Evolutionary conservation across 495 filamentous ascomycete genomes (phyloP), one percentile per base, ranked within the genome.

Genomic region (Neurospora sublineolata): DNA sequence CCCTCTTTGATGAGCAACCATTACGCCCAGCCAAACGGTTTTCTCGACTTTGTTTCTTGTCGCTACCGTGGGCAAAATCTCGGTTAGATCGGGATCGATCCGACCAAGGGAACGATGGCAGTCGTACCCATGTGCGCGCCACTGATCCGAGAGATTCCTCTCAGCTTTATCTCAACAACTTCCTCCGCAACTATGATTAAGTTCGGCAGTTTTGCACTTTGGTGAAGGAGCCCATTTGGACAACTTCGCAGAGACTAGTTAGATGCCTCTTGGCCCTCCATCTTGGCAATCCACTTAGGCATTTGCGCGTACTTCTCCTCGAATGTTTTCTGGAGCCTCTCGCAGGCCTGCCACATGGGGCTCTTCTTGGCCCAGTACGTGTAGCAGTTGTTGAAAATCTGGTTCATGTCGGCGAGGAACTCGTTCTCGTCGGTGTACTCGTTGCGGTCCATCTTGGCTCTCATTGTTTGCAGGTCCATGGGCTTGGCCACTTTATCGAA

Each of bases 381-480:
- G 74, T 78, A 85, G 74, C 84, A 86, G 73, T 86, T 86, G 11
- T 74, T 75, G 71, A 85, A 85, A 60, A 86, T 84, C 74, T 83
- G 83, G 37, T 81, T 82, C 77, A 86, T 79, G 75, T 86, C 84
- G 67, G 76, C 74, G 30, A 81, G 72, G 71, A 85, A 86, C 33
- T 84, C 79, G 37, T 79, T 73, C 40, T 84, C 82, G 71, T 79
- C 77, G 4, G 18, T 68, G 73, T 86, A 86, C 69, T 83, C 79
- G 14, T 70, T 73, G 36, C 58, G 52, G 58, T 85, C 83, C 81
- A 86, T 83, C 78, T 86, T 86, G 70, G 71, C 73, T 76, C 85
- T 85, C 77, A 85, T 81, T 1, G 83, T 86, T 67, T 72, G 79
- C 30, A 86, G 79, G 72, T 85, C 84, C 84, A 86, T 86, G 18